A percentile compares a stretch with the other conserved stretches of the same genome.
Conservation (phyloP, 345 rosid genomes). For the Heritiera fomes region DNA sequence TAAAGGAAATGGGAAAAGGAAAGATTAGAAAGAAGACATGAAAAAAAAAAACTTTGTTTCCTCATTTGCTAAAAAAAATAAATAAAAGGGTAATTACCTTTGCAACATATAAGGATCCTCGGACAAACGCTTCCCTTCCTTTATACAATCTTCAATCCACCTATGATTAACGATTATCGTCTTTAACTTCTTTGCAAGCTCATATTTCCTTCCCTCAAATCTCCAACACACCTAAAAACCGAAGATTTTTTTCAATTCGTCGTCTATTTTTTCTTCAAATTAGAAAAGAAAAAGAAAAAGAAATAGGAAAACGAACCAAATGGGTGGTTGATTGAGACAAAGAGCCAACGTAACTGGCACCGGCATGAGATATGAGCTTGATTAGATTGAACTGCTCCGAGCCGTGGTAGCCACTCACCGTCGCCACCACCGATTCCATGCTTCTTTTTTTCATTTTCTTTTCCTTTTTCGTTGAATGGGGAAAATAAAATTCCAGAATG, state of each 20-base stretch:
- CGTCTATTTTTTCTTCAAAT: not conserved
- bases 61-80: not conserved
- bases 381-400: slow-evolving; percentile 77
- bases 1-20: not conserved
- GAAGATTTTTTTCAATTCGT: not conserved
- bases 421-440: slow-evolving; percentile 88
- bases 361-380: slow-evolving; percentile 64
- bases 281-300: not conserved
- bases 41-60: not conserved
- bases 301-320: slow-evolving; percentile 46
- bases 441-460: slow-evolving; percentile 24
- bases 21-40: not conserved
- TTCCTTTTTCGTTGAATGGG: not conserved
- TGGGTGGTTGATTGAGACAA: slow-evolving; percentile 77
- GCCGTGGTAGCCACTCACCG: slow-evolving; percentile 89
- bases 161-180: slow-evolving; percentile 65
- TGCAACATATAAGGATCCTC: slow-evolving; percentile 59
- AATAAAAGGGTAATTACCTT: slow-evolving; percentile 40
- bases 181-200: slow-evolving; percentile 59
- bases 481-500: not conserved
- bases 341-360: slow-evolving; percentile 79
- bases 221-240: slow-evolving; percentile 70
- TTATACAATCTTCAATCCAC: slow-evolving; percentile 84
- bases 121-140: slow-evolving; percentile 56
- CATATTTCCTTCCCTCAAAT: slow-evolving; percentile 72